Evolutionary conservation across 2,329 filamentous ascomycete genomes (phyloP).

Genomic region (Monilinia aucupariae): DNA sequence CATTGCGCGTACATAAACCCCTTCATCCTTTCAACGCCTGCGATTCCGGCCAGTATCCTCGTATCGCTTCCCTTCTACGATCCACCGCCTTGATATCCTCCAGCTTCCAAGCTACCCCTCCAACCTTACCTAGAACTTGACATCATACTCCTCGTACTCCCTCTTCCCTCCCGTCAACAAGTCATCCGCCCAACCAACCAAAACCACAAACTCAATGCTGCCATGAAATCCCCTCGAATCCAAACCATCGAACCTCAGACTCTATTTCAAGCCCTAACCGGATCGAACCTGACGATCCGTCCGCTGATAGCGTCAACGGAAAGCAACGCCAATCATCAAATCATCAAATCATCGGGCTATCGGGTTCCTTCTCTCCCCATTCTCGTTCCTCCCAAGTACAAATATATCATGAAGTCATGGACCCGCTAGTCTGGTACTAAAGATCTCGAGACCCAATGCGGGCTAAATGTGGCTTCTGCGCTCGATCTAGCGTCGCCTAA

Average conservation of each 20-base stretch:
- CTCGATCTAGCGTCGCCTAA: not conserved
- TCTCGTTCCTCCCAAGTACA: not conserved
- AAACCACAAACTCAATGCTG: not conserved
- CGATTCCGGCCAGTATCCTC: no score
- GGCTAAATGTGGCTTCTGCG: not conserved
- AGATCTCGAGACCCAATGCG: not conserved
- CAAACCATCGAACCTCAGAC: not conserved
- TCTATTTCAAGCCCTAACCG: not conserved
- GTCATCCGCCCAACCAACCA: not conserved
- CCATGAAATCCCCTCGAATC: not conserved
- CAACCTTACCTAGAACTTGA: not conserved
- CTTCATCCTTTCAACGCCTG: no score
- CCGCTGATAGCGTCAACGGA: not conserved
- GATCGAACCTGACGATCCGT: not conserved
- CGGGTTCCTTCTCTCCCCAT: not conserved
- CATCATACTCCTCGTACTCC: not conserved
- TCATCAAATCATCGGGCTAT: not conserved
- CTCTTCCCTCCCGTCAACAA: not conserved
- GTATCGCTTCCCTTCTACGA: no score
- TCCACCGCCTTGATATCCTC: no score
- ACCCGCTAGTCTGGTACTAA: not conserved
- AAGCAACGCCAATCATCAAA: not conserved
- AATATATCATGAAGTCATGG: not conserved
- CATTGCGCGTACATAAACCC: no score
- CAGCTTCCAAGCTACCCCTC: not conserved